Base-by-base conservation (phyloP, 768 basidiomycete genomes). In the Lactarius psammicola region DNA sequence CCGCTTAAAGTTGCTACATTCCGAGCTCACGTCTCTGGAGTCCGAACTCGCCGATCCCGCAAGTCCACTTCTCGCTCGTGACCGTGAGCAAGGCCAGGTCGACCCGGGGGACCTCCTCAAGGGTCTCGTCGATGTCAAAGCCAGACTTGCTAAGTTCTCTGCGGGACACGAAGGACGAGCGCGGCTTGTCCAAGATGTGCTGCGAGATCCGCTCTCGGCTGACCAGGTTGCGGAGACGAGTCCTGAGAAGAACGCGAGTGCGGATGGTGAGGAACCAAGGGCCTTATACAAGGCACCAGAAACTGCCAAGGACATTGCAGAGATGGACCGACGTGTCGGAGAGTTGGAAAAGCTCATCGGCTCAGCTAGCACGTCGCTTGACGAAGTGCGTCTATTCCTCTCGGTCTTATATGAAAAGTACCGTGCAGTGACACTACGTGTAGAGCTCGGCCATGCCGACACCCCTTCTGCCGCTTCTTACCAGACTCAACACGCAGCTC, bases 331-430 rank as follows among this genome's bases (percentile, higher is more conserved):
- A 70, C 85, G 96, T 40, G 82, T 99, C 2, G 89, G 90, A 8
- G 85, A 89, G 67, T 79, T 99, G 18, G 96, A 98, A 74, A 85
- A 83, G 64, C 69, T 91, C 13, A 80, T 99, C 34, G 96, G 96
- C 1, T 89, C 93, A 7, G 86, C 87, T n/a, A 88, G 82, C 62
- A 82, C 88, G 15, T 81, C 86, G 9, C 72, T 95, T 13, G 94
- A 97, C 74, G 93, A 96, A 80, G 95, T 94, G 74, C 62, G 82
- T 73, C 23, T 3, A 40, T 44, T 36, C 36, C 13, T 15, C 42
- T 18, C 23, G 0, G 8, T 38, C 11, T 31, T 36, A 18, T n/a
- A n/a, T 20, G 30, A 51, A 57, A 13, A 26, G 30, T 44, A 28
- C 54, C 54, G 17, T 63, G 54, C 54, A 36, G n/a, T 64, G 34